Evolutionary conservation across 768 basidiomycete genomes (phyloP).

Genomic region (Cyathus striatus): DNA sequence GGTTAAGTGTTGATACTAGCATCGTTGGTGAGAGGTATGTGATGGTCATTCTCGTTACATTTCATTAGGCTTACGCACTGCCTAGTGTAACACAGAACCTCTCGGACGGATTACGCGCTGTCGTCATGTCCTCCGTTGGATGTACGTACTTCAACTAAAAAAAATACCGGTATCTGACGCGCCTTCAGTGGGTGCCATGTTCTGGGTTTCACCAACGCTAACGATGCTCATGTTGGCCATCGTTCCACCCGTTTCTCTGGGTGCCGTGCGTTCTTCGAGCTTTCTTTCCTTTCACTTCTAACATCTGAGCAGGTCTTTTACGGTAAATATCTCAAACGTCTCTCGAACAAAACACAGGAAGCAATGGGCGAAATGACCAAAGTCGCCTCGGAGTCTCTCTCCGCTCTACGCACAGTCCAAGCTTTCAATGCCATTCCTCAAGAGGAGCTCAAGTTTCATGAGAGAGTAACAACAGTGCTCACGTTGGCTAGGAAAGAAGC

Average conservation of each 20-base stretch:
- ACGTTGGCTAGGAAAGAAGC: constrained; percentile 81
- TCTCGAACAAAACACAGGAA: constrained; percentile 90
- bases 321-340: constrained; percentile 87
- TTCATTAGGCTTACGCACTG: constrained; percentile 1
- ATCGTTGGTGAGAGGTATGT: constrained; percentile 88
- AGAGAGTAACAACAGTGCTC: constrained; percentile 62
- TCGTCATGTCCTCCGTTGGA: constrained; percentile 93
- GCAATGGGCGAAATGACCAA: constrained; percentile 95
- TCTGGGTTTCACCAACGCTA: constrained; percentile 84
- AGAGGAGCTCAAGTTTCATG: constrained; percentile 74
- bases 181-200: constrained; percentile 95
- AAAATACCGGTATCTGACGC: too few relatives aligned
- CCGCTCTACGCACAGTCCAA: constrained; percentile 84
- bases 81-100: constrained; percentile 73
- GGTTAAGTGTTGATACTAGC: constrained; percentile 86
- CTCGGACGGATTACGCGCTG: constrained; percentile 74
- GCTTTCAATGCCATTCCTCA: constrained; percentile 81
- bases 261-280: constrained; percentile 50
- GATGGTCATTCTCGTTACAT: constrained; percentile 1
- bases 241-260: constrained; percentile 83
- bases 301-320: constrained; percentile 73
- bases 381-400: constrained; percentile 84
- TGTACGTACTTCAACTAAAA: constrained; percentile 49
- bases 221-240: constrained; percentile 91
- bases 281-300: neutral